Conservation (phyloP, 345 rosid species). For the Gossypium bickii region DNA sequence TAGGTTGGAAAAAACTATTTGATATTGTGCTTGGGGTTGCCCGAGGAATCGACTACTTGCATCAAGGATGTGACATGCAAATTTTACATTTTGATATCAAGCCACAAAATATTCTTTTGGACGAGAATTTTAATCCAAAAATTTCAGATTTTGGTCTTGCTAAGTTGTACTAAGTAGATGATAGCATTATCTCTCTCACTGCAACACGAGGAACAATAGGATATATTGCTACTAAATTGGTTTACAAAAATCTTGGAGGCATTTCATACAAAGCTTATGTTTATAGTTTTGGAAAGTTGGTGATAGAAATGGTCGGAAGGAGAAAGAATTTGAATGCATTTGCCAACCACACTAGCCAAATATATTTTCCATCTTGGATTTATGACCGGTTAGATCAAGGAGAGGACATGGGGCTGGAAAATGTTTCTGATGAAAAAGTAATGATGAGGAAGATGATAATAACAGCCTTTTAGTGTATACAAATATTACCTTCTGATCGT, state of each 20-base stretch:
- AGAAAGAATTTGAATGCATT: conserved; percentile 4
- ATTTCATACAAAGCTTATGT: neutral
- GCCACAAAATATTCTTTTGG: too few species aligned
- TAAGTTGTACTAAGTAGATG: too few species aligned
- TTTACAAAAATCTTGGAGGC: neutral
- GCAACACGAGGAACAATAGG: too few species aligned
- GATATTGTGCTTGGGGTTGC: too few species aligned
- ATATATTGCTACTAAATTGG: neutral
- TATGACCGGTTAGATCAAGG: neutral
- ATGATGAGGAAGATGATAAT: conserved; percentile 13
- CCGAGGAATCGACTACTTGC: too few species aligned
- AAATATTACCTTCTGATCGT: neutral
- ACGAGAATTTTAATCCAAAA: too few species aligned
- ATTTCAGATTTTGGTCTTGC: too few species aligned
- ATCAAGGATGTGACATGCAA: too few species aligned
- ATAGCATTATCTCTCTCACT: too few species aligned
- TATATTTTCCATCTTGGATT: neutral
- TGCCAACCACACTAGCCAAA: neutral
- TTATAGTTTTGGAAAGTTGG: neutral
- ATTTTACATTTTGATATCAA: too few species aligned
- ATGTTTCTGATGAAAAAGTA: neutral
- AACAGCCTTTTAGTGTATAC: conserved; percentile 14
- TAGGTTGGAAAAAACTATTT: too few species aligned
- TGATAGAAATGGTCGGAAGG: neutral
- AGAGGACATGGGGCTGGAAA: neutral